Evolutionary conservation across 179 eudicot species (phyloP).

Genomic region (Sideroxylon spinosum): DNA sequence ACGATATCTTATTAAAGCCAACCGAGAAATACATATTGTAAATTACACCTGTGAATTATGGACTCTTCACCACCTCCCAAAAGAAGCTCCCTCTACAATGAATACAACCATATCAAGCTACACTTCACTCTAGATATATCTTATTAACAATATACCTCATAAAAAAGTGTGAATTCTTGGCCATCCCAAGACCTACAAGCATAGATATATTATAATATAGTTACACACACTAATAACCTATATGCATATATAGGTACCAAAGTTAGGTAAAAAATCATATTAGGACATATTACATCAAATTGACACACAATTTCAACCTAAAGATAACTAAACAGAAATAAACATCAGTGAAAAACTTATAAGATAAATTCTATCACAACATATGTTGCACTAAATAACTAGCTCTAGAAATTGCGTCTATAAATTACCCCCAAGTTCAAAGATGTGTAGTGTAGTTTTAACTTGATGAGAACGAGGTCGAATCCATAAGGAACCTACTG

Average conservation of each 20-base stretch:
- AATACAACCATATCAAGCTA: slow-evolving; percentile 16
- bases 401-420: too few relatives aligned
- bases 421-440: too few relatives aligned
- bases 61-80: slow-evolving; percentile 94
- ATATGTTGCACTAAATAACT: not conserved
- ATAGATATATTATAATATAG: not conserved
- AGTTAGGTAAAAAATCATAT: too few relatives aligned
- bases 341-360: not conserved
- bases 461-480: too few relatives aligned
- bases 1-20: not conserved
- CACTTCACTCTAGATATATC: not conserved
- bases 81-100: slow-evolving; percentile 77
- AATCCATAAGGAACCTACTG: too few relatives aligned
- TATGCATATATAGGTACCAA: too few relatives aligned
- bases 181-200: not conserved
- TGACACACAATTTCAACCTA: not conserved
- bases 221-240: too few relatives aligned
- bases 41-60: slow-evolving; percentile 73
- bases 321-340: not conserved
- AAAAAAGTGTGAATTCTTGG: not conserved
- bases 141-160: not conserved
- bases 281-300: not conserved
- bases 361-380: slow-evolving; percentile 7
- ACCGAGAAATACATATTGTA: slow-evolving; percentile 52
- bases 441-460: too few relatives aligned